Evolutionary conservation across 225 moss, liverwort and hornwort genomes (phyloP), one percentile per base, ranked within the genome.

Genomic region (Straminergon stramineum): DNA sequence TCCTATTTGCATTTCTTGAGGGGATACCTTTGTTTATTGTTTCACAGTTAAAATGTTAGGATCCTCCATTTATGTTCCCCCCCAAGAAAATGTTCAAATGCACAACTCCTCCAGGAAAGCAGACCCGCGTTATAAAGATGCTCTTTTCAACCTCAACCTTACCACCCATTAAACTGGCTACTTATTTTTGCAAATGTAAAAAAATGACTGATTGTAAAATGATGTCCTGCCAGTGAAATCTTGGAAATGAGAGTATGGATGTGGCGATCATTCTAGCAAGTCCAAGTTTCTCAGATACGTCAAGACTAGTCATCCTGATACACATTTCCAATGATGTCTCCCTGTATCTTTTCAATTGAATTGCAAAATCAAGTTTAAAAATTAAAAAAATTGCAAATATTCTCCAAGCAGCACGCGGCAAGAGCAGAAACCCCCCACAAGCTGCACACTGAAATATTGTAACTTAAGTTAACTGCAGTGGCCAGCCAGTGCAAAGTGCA

Each of bases 21-120:
- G 48, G 48, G 48, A 48, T 48, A 48, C n/a, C n/a, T n/a, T 41
- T 14, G 6, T 28, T 73, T 14, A 41, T 75, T 75, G 75, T 45
- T 15, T 34, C 6, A 8, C 5, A 21, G 3, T 76, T 31, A 13
- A 52, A 8, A 51, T 51, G 51, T 19, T 17, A 31, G 13, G 3
- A 30, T 20, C 32, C 19, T 75, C 32, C 2, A 52, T 13, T 32
- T 75, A 12, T 31, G 11, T 4, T 4, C 48, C 31, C 6, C 6
- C 4, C 9, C 4, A 11, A 30, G 15, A 24, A 39, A 27, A 27
- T 48, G 3, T 20, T 76, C 32, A 13, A 51, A 52, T 51, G 32
- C 13, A 24, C 22, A 10, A 6, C 0, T 4, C 31, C 3, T 48
- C 31, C 2, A 31, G 2, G 28, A 75, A 31, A 51, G 7, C 3